Conservation (phyloP, 495 filamentous ascomycete species). For the Penicillium longicatenatum region DNA sequence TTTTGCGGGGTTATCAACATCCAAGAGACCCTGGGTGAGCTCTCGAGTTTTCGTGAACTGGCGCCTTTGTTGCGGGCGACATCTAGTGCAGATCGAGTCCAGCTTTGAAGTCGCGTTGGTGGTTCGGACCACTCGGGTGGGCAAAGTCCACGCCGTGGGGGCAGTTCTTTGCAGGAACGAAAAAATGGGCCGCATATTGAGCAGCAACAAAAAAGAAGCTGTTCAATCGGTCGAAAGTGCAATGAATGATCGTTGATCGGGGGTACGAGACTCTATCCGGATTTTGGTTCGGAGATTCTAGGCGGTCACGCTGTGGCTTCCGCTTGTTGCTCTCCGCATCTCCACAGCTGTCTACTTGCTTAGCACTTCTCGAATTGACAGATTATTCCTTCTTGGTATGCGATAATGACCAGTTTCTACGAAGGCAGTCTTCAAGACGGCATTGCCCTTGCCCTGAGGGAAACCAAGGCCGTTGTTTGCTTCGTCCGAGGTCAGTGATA, state of each 20-base stretch:
- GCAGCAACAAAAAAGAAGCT: not conserved
- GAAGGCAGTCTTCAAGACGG: slow-evolving; percentile 75
- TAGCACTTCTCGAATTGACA: not conserved
- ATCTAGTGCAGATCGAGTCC: slow-evolving; percentile 42
- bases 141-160: slow-evolving; percentile 23
- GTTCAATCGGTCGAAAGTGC: not conserved
- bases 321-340: slow-evolving; percentile 13
- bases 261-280: not conserved
- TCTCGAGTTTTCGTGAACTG: slow-evolving; percentile 27
- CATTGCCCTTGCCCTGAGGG: slow-evolving; percentile 69
- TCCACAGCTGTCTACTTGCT: slow-evolving; percentile 16
- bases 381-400: slow-evolving; percentile 8
- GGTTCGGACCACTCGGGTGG: slow-evolving; percentile 21
- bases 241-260: not conserved
- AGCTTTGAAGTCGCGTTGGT: slow-evolving; percentile 25
- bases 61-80: slow-evolving; percentile 41
- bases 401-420: slow-evolving; percentile 66
- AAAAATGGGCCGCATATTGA: slow-evolving; percentile 37
- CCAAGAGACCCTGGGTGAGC: slow-evolving; percentile 49
- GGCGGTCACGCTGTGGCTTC: slow-evolving; percentile 26
- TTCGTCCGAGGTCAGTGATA: slow-evolving; percentile 64
- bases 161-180: slow-evolving; percentile 31
- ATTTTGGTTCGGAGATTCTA: slow-evolving; percentile 14
- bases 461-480: slow-evolving; percentile 66
- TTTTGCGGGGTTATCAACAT: slow-evolving; percentile 80